A percentile compares a stretch with the other conserved stretches of the same genome.
Evolutionary conservation across 371 early-diverging fungal species (phyloP).

Genomic region (Nematocida sp.): DNA sequence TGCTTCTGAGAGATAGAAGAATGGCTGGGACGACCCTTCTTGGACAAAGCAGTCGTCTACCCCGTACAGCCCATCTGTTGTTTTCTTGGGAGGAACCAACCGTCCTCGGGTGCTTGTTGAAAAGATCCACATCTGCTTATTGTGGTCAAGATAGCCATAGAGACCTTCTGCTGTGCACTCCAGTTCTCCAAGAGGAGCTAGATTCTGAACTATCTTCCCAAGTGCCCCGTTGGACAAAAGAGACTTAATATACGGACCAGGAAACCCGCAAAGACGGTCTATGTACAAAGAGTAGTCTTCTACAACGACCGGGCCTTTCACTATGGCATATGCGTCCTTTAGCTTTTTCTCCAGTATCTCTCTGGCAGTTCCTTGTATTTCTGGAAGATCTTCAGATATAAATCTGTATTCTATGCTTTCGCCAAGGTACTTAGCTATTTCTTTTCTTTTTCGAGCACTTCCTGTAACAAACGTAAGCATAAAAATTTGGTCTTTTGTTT

Average conservation of each 20-base stretch:
- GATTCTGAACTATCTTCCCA: conserved; percentile 18
- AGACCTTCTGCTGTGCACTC: conserved; percentile 29
- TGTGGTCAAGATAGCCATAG: conserved; percentile 23
- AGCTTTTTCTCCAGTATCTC: conserved; percentile 24
- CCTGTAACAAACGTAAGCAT: conserved; percentile 44
- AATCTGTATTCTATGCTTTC: conserved; percentile 6
- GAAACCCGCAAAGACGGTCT: conserved; percentile 28
- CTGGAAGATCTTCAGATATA: conserved; percentile 9
- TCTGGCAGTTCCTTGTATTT: conserved; percentile 27
- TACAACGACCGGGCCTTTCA: conserved; percentile 33
- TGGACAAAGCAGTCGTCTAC: conserved; percentile 6
- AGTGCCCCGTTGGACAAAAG: not conserved
- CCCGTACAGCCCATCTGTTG: not conserved
- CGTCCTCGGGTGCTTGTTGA: not conserved
- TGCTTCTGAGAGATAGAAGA: not conserved
- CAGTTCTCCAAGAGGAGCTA: conserved; percentile 2
- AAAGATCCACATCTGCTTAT: not conserved
- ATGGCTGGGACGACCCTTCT: conserved; percentile 4
- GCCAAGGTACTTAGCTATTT: conserved; percentile 28
- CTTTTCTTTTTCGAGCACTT: conserved; percentile 25
- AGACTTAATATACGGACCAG: conserved; percentile 49
- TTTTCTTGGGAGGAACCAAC: conserved; percentile 5
- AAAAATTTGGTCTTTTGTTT: not conserved
- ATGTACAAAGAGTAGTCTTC: conserved; percentile 52
- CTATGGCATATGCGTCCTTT: conserved; percentile 11